Conservation (phyloP, 1,284 basidiomycete species). For the Lignosus rhinocerotis region DNA sequence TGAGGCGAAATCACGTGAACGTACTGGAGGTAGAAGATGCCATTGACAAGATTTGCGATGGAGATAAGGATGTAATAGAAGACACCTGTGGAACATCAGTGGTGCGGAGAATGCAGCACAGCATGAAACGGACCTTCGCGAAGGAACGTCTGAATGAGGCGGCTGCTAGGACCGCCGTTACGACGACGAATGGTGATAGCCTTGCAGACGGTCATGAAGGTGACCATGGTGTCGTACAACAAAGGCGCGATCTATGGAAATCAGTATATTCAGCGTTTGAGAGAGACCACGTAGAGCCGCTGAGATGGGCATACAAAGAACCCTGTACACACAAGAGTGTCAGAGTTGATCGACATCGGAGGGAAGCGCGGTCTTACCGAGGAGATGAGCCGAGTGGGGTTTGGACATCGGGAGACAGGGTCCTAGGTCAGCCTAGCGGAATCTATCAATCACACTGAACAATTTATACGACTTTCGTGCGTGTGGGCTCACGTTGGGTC, state of each 20-base stretch:
- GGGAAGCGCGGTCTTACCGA: slow-evolving; percentile 46
- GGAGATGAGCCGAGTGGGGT: slow-evolving; percentile 74
- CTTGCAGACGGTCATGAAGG: slow-evolving; percentile 74
- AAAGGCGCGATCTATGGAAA: slow-evolving; percentile 67
- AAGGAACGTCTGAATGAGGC: slow-evolving; percentile 78
- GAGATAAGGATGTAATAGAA: slow-evolving; percentile 83
- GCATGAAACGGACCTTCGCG: slow-evolving; percentile 59
- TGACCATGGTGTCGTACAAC: slow-evolving; percentile 75
- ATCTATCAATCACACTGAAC: background rate
- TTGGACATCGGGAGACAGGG: slow-evolving; percentile 78
- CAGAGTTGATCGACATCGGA: background rate
- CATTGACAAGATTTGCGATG: slow-evolving; percentile 77
- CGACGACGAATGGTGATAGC: slow-evolving; percentile 70
- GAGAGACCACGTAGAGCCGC: too few species aligned
- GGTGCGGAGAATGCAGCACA: background rate
- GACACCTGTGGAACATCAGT: slow-evolving; percentile 47
- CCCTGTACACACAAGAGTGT: slow-evolving; percentile 38
- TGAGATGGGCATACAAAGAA: slow-evolving; percentile 57
- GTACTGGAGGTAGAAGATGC: slow-evolving; percentile 80
- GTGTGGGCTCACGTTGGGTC: slow-evolving; percentile 27
- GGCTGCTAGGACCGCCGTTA: slow-evolving; percentile 73
- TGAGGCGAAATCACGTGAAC: slow-evolving; percentile 25
- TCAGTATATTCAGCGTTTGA: background rate
- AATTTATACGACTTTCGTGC: background rate
- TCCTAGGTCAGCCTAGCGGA: slow-evolving; percentile 44